Conservation (phyloP, 2,329 filamentous ascomycete species). For the Aspergillus pseudonomiae region DNA sequence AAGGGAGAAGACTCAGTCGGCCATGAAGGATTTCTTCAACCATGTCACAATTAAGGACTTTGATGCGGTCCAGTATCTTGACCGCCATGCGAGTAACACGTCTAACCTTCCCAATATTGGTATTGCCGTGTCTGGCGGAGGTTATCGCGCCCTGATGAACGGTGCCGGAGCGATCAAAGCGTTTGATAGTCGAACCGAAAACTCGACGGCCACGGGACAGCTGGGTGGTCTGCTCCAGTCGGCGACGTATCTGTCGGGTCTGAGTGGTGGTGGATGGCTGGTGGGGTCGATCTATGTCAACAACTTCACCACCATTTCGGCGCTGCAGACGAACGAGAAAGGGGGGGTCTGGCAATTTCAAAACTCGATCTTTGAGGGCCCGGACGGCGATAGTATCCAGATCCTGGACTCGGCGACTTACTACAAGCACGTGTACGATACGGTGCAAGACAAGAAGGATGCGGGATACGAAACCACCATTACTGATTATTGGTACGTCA, state of each 20-base stretch:
- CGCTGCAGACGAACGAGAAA: constrained; percentile 27
- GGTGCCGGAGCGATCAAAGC: constrained; percentile 81
- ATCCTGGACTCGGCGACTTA: constrained; percentile 59
- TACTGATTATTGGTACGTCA: constrained; percentile 76
- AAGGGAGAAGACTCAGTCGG: constrained; percentile 70
- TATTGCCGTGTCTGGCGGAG: constrained; percentile 80
- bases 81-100: constrained; percentile 58
- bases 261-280: constrained; percentile 85
- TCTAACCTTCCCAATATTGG: constrained; percentile 69
- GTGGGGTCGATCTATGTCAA: constrained; percentile 78
- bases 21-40: constrained; percentile 72
- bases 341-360: constrained; percentile 34
- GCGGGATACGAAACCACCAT: constrained; percentile 71
- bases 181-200: constrained; percentile 72
- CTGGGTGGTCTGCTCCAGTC: constrained; percentile 81
- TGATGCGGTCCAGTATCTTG: constrained; percentile 73
- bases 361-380: constrained; percentile 53
- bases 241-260: constrained; percentile 77
- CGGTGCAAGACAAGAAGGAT: constrained; percentile 63
- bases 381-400: constrained; percentile 41
- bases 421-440: constrained; percentile 60
- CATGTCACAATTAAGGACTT: constrained; percentile 77
- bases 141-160: constrained; percentile 84
- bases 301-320: constrained; percentile 73
- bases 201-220: constrained; percentile 65